Base-by-base conservation (phyloP, 2,329 filamentous ascomycete genomes). In the Microascus cirrosus region DNA sequence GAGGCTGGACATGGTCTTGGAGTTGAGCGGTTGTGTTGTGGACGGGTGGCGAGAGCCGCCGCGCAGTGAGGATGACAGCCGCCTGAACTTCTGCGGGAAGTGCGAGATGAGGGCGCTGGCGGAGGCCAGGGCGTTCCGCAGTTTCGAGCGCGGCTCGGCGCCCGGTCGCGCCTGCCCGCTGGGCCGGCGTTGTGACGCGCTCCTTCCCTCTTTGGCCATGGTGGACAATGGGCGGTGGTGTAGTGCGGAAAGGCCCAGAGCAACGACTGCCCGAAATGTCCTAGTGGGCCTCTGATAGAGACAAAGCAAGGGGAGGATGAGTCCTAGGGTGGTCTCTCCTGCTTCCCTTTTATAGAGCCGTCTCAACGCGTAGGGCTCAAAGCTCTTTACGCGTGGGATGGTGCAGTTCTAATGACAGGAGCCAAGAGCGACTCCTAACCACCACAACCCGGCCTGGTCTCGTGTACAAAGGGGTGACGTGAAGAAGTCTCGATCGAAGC, bases 181-280 rank as follows among this genome's bases (percentile, higher is more conserved):
- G 2, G 42, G 10, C 22, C 55, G 25, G n/a, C 2, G 12, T 22
- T 13, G 28, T 20, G 35, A 24, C 45, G 28, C 32, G 55, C 32
- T 50, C 55, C 45, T 56, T 52, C 55, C 42, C 24, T 35, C 45
- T 55, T 55, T 15, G 39, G 54, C 36, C 54, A 55, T 55, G 35
- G 51, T 24, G 39, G n/a, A 45, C n/a, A 45, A 45, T 24, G 45
- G 22, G 45, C 12, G 18, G 36, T 42, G 28, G 39, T n/a, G 39
- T 18, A 45, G 15, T n/a, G 15, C n/a, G 45, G 45, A 12, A 24
- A 20, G 20, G 22, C 12, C 22, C 45, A 50, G 22, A 20, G 45
- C 45, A 22, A 20, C 39, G 39, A 45, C 39, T n/a, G 13, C 36
- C n/a, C 15, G 18, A 18, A n/a, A 45, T 18, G 15, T 45, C 13